Conservation (phyloP, 2,329 filamentous ascomycete genomes). For the Cryphonectria japonica region DNA sequence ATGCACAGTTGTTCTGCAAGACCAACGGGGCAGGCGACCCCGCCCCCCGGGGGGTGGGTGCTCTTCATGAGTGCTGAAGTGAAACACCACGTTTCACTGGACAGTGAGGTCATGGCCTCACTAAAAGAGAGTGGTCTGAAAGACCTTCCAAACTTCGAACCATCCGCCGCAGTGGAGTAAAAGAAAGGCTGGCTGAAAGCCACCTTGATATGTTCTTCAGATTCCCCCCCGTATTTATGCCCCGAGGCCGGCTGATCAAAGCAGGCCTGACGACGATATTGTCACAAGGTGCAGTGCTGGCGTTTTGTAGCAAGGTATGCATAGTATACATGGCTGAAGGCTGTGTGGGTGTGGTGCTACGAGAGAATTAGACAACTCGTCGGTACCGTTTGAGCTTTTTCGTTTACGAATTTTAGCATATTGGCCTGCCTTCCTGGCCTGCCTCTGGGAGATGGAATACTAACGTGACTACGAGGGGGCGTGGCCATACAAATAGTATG, state of each 20-base stretch:
- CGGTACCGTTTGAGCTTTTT: not conserved
- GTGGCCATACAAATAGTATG: not conserved
- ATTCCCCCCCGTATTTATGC: not conserved
- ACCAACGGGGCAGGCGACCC: not conserved
- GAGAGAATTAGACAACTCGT: not conserved
- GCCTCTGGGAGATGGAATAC: not conserved
- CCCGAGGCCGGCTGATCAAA: not conserved
- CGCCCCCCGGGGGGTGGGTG: no score
- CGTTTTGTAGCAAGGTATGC: not conserved
- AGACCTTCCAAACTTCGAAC: not conserved
- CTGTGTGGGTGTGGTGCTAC: not conserved
- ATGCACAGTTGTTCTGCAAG: not conserved
- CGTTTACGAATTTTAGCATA: not conserved
- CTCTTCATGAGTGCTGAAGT: not conserved
- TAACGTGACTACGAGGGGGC: not conserved
- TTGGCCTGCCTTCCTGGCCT: not conserved
- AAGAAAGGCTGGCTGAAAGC: not conserved
- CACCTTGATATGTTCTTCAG: not conserved
- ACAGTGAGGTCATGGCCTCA: not conserved
- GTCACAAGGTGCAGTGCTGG: not conserved
- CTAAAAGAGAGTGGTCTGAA: not conserved
- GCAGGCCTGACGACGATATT: not conserved
- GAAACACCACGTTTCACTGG: not conserved
- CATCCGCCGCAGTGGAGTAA: not conserved
- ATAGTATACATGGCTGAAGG: not conserved